These are phyloP conservation scores for Neoconidiobolus thromboides DNA, from an alignment of 371 early-diverging fungal genomes.

Conservation along the genomic window DNA sequence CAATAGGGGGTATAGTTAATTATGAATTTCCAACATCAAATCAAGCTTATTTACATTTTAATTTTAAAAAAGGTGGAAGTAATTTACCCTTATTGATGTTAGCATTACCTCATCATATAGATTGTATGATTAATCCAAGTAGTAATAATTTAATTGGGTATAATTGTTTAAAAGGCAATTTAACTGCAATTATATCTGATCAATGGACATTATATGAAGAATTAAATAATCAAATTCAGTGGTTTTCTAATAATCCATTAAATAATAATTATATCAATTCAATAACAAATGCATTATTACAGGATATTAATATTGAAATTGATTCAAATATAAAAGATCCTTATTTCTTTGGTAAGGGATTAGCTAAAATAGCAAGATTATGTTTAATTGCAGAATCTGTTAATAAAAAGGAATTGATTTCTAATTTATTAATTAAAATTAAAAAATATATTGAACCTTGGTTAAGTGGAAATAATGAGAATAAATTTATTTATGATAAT, in stretches of 20 bases:
- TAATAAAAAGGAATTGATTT: slow-evolving; percentile 17
- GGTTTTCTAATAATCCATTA: slow-evolving; percentile 17
- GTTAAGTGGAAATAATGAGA: slow-evolving; percentile 25
- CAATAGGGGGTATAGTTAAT: slow-evolving; percentile 11
- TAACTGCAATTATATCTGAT: slow-evolving; percentile 36
- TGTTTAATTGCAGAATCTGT: slow-evolving; percentile 32
- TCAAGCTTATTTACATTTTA: not conserved
- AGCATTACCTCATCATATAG: slow-evolving; percentile 34
- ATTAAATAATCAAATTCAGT: slow-evolving; percentile 12
- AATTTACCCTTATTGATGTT: slow-evolving; percentile 15
- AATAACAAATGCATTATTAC: slow-evolving; percentile 15
- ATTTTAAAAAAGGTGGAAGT: slow-evolving; percentile 9
- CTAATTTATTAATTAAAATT: slow-evolving; percentile 18
- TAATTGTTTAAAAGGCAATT: slow-evolving; percentile 36
- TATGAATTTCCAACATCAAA: slow-evolving; percentile 8
- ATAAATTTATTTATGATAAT: slow-evolving; percentile 40
- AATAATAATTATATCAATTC: slow-evolving; percentile 16
- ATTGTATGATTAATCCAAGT: slow-evolving; percentile 14
- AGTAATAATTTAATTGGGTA: slow-evolving; percentile 15
- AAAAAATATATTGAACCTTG: slow-evolving; percentile 28
- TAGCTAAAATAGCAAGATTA: slow-evolving; percentile 43
- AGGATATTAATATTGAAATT: slow-evolving; percentile 24
- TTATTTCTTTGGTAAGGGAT: slow-evolving; percentile 55
- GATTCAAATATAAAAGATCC: slow-evolving; percentile 22
- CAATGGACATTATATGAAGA: slow-evolving; percentile 33